Conservation (phyloP, 495 filamentous ascomycete species). For the Penicillium steckii region DNA sequence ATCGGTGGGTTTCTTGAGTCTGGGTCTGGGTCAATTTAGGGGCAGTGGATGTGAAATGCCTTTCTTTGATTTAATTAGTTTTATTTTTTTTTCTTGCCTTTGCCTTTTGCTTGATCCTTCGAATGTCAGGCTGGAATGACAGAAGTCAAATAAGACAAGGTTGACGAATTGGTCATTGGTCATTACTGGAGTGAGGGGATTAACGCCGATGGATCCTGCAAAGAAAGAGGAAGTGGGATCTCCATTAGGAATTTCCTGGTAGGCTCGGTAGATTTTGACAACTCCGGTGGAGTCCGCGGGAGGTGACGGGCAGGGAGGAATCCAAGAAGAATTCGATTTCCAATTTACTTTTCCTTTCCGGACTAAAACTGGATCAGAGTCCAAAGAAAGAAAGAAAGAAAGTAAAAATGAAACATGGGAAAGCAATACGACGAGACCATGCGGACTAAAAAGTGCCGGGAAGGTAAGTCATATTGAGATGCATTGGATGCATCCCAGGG, state of each 20-base stretch:
- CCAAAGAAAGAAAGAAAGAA: not conserved
- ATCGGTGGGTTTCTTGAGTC: not conserved
- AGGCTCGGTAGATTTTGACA: constrained; percentile 17
- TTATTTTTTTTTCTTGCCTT: not conserved
- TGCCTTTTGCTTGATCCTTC: not conserved
- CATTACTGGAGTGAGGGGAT: constrained; percentile 11
- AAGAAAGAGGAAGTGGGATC: constrained; percentile 8
- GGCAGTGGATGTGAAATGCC: too few species aligned
- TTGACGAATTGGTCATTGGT: too few species aligned
- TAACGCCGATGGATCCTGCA: constrained; percentile 7
- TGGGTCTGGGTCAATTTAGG: too few species aligned
- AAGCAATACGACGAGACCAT: not conserved
- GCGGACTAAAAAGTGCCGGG: not conserved
- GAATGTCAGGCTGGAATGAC: constrained; percentile 10
- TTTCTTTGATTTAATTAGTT: too few species aligned
- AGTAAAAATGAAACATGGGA: not conserved
- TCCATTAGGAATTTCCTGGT: constrained; percentile 6
- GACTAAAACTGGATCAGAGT: not conserved
- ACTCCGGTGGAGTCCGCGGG: constrained; percentile 3
- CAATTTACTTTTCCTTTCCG: too few species aligned
- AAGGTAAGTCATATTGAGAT: not conserved
- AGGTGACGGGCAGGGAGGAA: not conserved
- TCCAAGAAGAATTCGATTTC: too few species aligned
- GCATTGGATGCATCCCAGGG: not conserved
- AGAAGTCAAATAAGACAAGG: constrained; percentile 14